Percentiles rank a stretch among this genome's conserved stretches.
phyloP scores from a whole-genome alignment of 371 early-diverging fungal genomes.

The Mortierella sp. region DNA sequence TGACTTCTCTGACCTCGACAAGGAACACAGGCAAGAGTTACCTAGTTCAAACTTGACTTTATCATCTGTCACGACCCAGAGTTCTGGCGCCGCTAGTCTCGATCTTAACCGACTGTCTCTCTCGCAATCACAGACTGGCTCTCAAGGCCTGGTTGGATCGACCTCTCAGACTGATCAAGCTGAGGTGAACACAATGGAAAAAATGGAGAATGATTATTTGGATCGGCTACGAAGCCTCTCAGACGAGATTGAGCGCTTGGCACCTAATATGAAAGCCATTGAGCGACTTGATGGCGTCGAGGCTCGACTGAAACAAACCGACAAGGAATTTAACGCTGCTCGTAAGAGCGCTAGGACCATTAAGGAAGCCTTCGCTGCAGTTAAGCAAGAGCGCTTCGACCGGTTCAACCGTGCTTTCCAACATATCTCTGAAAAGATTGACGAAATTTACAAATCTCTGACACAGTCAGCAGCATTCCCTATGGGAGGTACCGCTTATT shows the following conservation, averaged over 20 bases:
- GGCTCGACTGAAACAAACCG: constrained; percentile 80
- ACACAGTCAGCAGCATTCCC: constrained; percentile 86
- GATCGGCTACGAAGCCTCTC: constrained; percentile 74
- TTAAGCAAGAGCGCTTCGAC: constrained; percentile 88
- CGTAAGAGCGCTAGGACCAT: constrained; percentile 83
- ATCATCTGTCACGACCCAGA: constrained; percentile 17
- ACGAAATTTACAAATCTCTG: constrained; percentile 95
- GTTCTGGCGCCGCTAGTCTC: constrained; percentile 14
- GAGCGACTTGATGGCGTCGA: constrained; percentile 90
- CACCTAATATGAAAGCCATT: constrained; percentile 90
- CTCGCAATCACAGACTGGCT: constrained; percentile 23
- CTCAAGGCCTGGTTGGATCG: constrained; percentile 8
- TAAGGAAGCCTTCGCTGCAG: constrained; percentile 81
- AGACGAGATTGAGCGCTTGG: constrained; percentile 86
- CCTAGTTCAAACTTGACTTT: constrained; percentile 19
- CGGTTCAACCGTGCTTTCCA: constrained; percentile 91
- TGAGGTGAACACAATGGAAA: constrained; percentile 60
- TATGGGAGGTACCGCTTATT: constrained; percentile 95
- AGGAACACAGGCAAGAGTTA: constrained; percentile 55
- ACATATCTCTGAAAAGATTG: constrained; percentile 91
- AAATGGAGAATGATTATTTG: constrained; percentile 76
- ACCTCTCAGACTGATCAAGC: constrained; percentile 29
- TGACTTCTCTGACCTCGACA: constrained; percentile 70
- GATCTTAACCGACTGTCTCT: constrained; percentile 45
- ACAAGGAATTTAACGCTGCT: constrained; percentile 84